Base-by-base conservation (phyloP, 176 grass and related monocot species). In the Eragrostis nindensis region DNA sequence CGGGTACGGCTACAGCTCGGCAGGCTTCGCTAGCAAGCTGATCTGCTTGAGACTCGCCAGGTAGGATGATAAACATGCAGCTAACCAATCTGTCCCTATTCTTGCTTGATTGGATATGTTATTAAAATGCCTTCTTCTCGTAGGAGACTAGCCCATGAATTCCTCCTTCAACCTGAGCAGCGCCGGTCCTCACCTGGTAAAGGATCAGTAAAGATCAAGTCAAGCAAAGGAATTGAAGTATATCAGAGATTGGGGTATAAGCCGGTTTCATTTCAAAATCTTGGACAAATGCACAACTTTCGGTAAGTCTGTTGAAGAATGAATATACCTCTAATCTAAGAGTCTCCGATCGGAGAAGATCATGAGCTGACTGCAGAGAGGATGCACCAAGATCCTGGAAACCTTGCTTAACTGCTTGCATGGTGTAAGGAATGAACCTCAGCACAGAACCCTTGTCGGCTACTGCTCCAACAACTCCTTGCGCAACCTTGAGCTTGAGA, bases 341-440 rank as follows among this genome's bases (percentile, higher is more conserved):
- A 19, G 90, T 80, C 1, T 99, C 88, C 11, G 75, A 86, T 48
- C 50, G 52, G 78, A 99, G 65, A 43, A 99, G 88, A 80, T 95
- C 85, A 55, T 99, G 96, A 70, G 89, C 93, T 15, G 88, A 93
- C 77, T 78, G 68, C 70, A 99, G 78, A 85, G 96, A 95, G 50
- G 82, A 90, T 76, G 93, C 93, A 49, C 96, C 96, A 55, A 99
- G 86, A 84, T 99, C 96, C 80, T 99, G 96, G 79, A 99, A 93
- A 62, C 96, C 96, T 87, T 95, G 92, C 79, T 93, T 99, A 54
- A 95, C 90, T 59, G 93, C 96, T 86, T 99, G 96, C 90, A 95
- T 95, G 17, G 96, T 99, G 64, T 99, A 99, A 24, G 93, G 96
- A 72, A 95, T 91, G 42, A 99, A 99, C 52, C 87, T 95, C 86